These are phyloP conservation scores for Pascua guehoae DNA, from an alignment of 1,284 basidiomycete species.

Conservation along the genomic window DNA sequence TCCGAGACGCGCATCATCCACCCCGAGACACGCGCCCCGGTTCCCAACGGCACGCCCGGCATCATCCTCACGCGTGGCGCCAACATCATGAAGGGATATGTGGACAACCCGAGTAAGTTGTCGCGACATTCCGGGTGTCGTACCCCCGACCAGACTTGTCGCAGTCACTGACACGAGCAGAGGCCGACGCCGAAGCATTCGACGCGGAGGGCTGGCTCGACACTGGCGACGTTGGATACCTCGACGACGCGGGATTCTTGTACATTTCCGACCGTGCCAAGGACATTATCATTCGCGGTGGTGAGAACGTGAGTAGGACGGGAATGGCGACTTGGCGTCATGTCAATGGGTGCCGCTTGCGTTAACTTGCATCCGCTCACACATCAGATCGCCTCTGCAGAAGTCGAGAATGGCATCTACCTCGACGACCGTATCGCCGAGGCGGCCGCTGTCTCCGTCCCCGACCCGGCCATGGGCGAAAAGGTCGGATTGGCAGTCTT, in stretches of 20 bases:
- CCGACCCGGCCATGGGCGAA: constrained; percentile 35
- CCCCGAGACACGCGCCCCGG: constrained; percentile 19
- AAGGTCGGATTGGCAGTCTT: constrained; percentile 34
- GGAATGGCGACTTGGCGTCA: too few species aligned
- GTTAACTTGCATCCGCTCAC: constrained; percentile 6
- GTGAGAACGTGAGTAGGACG: constrained; percentile 28
- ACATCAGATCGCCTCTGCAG: constrained; percentile 23
- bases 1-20: constrained; percentile 34
- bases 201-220: constrained; percentile 43
- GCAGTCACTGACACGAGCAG: constrained; percentile 2
- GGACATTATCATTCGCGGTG: constrained; percentile 46
- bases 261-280: constrained; percentile 37
- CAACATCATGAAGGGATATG: constrained; percentile 40
- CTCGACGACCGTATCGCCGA: constrained; percentile 29
- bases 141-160: too few species aligned
- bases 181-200: constrained; percentile 5
- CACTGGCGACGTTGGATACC: constrained; percentile 38
- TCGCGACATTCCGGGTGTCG: too few species aligned
- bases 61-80: constrained; percentile 31
- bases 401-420: constrained; percentile 41
- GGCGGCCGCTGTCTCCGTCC: constrained; percentile 36
- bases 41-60: constrained; percentile 24
- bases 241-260: constrained; percentile 38
- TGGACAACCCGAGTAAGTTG: constrained; percentile 28
- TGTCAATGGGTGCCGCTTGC: too few species aligned